Base-by-base conservation (phyloP, 2,329 filamentous ascomycete genomes). In the Fusarium graminum region DNA sequence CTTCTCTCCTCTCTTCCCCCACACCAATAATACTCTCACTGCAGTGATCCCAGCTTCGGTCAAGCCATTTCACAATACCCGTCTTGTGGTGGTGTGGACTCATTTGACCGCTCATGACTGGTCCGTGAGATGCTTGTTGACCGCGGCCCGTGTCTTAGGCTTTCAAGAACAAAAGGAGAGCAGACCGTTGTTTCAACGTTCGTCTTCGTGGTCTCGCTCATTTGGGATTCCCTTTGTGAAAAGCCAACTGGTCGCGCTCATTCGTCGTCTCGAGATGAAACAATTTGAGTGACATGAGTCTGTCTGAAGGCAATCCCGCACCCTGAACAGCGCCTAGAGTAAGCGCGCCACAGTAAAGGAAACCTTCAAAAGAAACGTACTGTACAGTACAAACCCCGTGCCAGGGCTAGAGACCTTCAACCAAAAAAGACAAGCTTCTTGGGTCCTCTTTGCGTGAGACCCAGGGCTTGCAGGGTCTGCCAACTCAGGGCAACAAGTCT, bases 141-240 rank as follows among this genome's bases (percentile, higher is more conserved):
- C 36, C 53, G 41, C 65, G 65, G 65, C 52, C 61, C 65, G 65
- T 46, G 46, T 38, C 56, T 50, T 59, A 59, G 59, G 50, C 65
- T 65, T 50, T 65, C 42, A 53, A 45, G 51, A 55, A 62, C 46
- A 67, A 58, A 68, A 51, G 55, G 46, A 47, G 41, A 26, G 29
- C 26, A 66, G 52, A 55, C 68, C 59, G 65, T 63, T 71, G 69
- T 72, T 72, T 72, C 69, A 72, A 63, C 47, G 47, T 34, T 42
- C 43, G 52, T 53, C 50, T 60, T 62, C 57, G 55, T 57, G 44
- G 60, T 36, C 42, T 59, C 39, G 38, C 51, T 70, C 62, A 50
- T 54, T 50, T 54, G 28, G 50, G 56, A 34, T 61, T 51, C 26
- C 26, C 34, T 49, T 54, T 41, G 36, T 32, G 25, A 56, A 46